Conservation (phyloP, 768 basidiomycete genomes). For the Russula abietina region DNA sequence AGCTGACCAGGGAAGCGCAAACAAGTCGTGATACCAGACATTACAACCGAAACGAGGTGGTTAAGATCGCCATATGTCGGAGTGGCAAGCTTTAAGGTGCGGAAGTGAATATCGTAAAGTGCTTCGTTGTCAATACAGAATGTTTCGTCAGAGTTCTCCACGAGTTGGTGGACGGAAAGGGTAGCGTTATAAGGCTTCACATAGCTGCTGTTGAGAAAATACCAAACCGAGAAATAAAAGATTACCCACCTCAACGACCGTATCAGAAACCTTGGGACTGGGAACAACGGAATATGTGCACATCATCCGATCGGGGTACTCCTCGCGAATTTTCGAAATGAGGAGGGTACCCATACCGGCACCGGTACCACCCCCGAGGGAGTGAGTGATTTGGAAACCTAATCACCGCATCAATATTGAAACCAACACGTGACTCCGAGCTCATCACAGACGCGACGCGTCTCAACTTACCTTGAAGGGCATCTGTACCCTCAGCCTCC, state of each 20-base stretch:
- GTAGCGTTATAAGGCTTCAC: conserved; percentile 93
- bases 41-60: conserved; percentile 95
- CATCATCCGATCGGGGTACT: conserved; percentile 99
- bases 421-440: conserved; percentile 22
- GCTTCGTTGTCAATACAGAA: conserved; percentile 99
- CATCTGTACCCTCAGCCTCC: conserved; percentile 97
- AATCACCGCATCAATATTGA: conserved; percentile 6
- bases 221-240: background rate
- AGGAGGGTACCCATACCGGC: conserved; percentile 99
- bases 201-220: background rate
- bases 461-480: conserved; percentile 79
- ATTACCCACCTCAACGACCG: conserved; percentile 78
- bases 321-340: conserved; percentile 98
- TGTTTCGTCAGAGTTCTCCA: conserved; percentile 99
- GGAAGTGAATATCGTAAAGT: conserved; percentile 98
- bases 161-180: conserved; percentile 95
- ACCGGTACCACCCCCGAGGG: conserved; percentile 97
- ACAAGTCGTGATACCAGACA: conserved; percentile 98
- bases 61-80: conserved; percentile 98
- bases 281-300: conserved; percentile 99
- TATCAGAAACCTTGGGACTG: conserved; percentile 95
- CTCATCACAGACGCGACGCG: conserved; percentile 18
- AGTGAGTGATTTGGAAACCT: conserved; percentile 99
- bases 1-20: conserved; percentile 99
- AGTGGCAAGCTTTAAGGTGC: conserved; percentile 91